These are phyloP conservation scores for Curvularia sp. DNA, from an alignment of 2,329 filamentous ascomycete genomes.

Conservation along the genomic window DNA sequence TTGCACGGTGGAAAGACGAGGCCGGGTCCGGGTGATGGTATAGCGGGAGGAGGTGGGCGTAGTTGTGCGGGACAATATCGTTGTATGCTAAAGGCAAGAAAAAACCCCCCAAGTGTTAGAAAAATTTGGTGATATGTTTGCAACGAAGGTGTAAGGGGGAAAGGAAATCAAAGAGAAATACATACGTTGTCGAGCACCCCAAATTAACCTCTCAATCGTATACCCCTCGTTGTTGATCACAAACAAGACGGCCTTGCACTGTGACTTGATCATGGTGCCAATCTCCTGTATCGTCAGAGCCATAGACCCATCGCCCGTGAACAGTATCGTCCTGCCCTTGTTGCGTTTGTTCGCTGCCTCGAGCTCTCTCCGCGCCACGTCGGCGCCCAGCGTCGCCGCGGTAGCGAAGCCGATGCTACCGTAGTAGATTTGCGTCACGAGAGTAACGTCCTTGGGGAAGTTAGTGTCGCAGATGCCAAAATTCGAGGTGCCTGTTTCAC, in stretches of 20 bases:
- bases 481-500: conserved; percentile 53
- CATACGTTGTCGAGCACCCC: conserved; percentile 51
- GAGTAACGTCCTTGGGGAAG: conserved; percentile 40
- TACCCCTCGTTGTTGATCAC: conserved; percentile 59
- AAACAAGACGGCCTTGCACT: conserved; percentile 50
- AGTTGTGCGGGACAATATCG: conserved; percentile 51
- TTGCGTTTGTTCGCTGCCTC: conserved; percentile 4
- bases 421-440: conserved; percentile 55
- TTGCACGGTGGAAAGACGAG: conserved; percentile 47
- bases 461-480: conserved; percentile 50
- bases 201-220: conserved; percentile 57
- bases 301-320: conserved; percentile 70
- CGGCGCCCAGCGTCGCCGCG: conserved; percentile 53
- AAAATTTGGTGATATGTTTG: not conserved
- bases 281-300: conserved; percentile 73
- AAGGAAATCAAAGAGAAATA: not conserved
- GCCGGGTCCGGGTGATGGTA: conserved; percentile 46
- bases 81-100: conserved; percentile 42
- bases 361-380: conserved; percentile 60
- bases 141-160: not conserved
- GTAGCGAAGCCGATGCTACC: conserved; percentile 55
- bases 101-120: not conserved
- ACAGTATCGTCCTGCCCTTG: conserved; percentile 58
- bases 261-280: conserved; percentile 64
- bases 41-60: conserved; percentile 52